Base-by-base conservation (phyloP, 2,329 filamentous ascomycete species). In the Fusarium mexicanum region DNA sequence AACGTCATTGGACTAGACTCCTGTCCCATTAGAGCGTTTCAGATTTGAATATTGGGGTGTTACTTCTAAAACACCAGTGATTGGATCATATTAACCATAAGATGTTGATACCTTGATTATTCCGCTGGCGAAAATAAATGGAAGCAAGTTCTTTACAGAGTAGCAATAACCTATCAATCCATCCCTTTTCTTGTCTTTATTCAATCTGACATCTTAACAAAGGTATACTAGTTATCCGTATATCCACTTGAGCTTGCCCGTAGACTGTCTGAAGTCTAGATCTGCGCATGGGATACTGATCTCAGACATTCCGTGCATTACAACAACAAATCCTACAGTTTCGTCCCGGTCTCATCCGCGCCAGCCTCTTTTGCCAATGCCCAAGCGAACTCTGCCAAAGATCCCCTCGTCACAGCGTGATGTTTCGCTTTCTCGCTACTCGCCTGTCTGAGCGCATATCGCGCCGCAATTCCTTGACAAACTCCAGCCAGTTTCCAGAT, bases 401-500 rank as follows among this genome's bases (percentile, higher is more conserved):
- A 91, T 51, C 85, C 87, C 84, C 93, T 91, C 81, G 90, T 89
- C 63, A 85, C 85, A 1, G 88, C 94, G 83, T 97, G 94, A 47
- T 91, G 87, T 76, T 87, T 89, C 12, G 96, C 96, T 81, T 93
- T 90, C 66, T 90, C 93, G 81, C 94, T 98, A 83, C 95, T 98
- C 43, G 96, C 96, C 87, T 98, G 96, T 55, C 96, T 86, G 54
- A 89, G 85, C 33, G 96, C 96, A 81, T 93, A 93, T 73, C 96
- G 86, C 57, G 96, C 96, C 55, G 95, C 95, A 81, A 99, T 98
- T 7, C 96, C 96, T 85, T 99, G 96, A 76, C 87, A 89, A 71
- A 93, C 91, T 58, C 87, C 90, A 37, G 90, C 86, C 61, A 87
- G 83, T 76, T 90, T 86, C 81, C 91, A 91, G 47, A 90, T 86